A percentile compares a stretch with the other conserved stretches of the same genome.
Evolutionary conservation across 306 rosid genomes (phyloP).

Genomic region (Quercus dentata): DNA sequence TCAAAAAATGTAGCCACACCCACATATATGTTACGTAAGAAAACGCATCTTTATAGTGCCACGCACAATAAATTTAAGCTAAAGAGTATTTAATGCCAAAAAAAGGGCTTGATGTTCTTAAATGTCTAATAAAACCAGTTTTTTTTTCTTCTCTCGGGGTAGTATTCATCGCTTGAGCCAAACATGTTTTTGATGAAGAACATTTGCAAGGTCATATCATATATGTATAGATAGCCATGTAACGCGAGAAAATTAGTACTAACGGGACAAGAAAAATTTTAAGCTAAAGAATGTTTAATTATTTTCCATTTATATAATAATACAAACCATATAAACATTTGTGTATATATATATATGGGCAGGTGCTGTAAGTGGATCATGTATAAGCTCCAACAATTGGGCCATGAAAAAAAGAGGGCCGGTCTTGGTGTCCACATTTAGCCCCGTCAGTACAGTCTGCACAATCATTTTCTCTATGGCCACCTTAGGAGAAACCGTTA

Average conservation of each 20-base stretch:
- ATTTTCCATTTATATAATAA: too few relatives aligned
- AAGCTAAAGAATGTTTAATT: too few relatives aligned
- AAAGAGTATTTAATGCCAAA: too few relatives aligned
- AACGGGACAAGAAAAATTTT: too few relatives aligned
- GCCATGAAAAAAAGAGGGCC: slow-evolving; percentile 91
- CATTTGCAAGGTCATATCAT: background rate
- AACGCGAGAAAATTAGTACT: background rate
- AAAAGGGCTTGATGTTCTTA: too few relatives aligned
- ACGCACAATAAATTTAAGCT: too few relatives aligned
- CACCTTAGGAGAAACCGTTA: slow-evolving; percentile 49
- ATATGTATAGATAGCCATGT: background rate
- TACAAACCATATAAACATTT: background rate
- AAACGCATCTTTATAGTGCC: too few relatives aligned
- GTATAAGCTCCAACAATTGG: slow-evolving; percentile 76
- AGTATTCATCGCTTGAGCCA: background rate
- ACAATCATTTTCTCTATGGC: slow-evolving; percentile 58
- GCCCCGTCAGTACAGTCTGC: slow-evolving; percentile 69
- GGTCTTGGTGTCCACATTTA: slow-evolving; percentile 76
- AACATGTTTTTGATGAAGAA: background rate
- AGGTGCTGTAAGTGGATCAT: slow-evolving; percentile 63
- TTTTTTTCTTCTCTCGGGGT: too few relatives aligned
- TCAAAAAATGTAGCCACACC: too few relatives aligned
- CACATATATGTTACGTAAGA: too few relatives aligned
- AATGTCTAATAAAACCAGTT: too few relatives aligned
- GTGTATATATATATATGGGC: slow-evolving; percentile 28